Conservation (phyloP, 2,329 filamentous ascomycete genomes). For the Epichloe hybrida region DNA sequence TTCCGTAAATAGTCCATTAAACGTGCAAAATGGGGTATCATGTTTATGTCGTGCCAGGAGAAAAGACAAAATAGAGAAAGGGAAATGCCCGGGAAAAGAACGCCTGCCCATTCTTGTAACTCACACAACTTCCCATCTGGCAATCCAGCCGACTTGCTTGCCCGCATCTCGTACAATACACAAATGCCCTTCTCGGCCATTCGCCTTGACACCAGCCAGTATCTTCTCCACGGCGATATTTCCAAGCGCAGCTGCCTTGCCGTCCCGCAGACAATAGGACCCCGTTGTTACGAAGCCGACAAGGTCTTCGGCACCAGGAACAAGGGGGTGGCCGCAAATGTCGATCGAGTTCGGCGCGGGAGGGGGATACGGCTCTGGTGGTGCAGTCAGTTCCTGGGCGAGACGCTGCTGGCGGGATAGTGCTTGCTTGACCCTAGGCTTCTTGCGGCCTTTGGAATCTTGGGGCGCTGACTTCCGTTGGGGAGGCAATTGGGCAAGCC, state of each 20-base stretch:
- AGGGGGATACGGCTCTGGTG: slow-evolving; percentile 17
- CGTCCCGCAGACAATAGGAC: slow-evolving; percentile 65
- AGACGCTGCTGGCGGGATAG: slow-evolving; percentile 29
- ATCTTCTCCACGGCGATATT: slow-evolving; percentile 50
- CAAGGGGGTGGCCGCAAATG: slow-evolving; percentile 45
- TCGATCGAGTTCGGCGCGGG: slow-evolving; percentile 23
- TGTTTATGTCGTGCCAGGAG: neutral
- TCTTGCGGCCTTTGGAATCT: neutral
- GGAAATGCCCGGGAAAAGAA: neutral
- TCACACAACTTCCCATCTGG: slow-evolving; percentile 56
- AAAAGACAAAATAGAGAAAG: neutral
- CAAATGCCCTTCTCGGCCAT: slow-evolving; percentile 32
- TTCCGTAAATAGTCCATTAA: no score
- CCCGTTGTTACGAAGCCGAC: slow-evolving; percentile 87
- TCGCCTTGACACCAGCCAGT: slow-evolving; percentile 19
- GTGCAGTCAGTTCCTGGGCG: slow-evolving; percentile 33
- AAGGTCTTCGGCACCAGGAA: slow-evolving; percentile 63
- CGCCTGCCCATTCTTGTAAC: no score
- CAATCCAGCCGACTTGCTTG: slow-evolving; percentile 65
- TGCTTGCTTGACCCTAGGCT: slow-evolving; percentile 14
- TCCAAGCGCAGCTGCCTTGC: slow-evolving; percentile 63
- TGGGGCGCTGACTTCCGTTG: neutral
- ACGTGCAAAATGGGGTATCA: neutral
- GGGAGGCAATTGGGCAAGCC: slow-evolving; percentile 47
- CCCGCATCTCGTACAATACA: slow-evolving; percentile 79